phyloP scores from a whole-genome alignment of 2,329 filamentous ascomycete genomes.

The Coniochaeta prunicola region DNA sequence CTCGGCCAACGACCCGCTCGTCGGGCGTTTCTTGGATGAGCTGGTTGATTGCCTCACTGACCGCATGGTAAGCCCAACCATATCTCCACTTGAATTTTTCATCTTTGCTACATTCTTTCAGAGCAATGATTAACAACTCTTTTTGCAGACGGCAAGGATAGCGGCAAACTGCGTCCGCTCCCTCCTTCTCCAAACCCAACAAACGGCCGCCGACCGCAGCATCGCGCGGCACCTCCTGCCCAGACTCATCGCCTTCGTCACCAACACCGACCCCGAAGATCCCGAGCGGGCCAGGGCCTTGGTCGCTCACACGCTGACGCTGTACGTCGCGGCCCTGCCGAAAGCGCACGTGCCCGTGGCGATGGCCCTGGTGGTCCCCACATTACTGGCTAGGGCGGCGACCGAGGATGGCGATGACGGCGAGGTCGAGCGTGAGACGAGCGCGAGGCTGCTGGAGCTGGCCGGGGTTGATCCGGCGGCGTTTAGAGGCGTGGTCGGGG shows the following conservation, averaged over 20 bases:
- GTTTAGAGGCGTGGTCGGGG: conserved; percentile 68
- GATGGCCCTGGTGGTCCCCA: conserved; percentile 70
- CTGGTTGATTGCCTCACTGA: conserved; percentile 77
- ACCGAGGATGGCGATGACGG: conserved; percentile 42
- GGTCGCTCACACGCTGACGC: conserved; percentile 66
- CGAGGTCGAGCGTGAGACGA: conserved; percentile 64
- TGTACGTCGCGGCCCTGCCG: conserved; percentile 52
- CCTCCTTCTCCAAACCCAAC: conserved; percentile 60
- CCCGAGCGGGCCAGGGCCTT: conserved; percentile 67
- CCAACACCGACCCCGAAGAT: conserved; percentile 64
- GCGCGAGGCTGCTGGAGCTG: conserved; percentile 69
- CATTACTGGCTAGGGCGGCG: conserved; percentile 65
- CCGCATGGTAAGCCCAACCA: conserved; percentile 50
- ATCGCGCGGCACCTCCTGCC: conserved; percentile 71
- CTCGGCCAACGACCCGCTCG: conserved; percentile 65
- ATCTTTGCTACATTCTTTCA: too few relatives aligned
- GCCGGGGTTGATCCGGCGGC: conserved; percentile 64
- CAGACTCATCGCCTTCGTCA: conserved; percentile 67
- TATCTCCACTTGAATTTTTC: neutral
- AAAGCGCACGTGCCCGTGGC: conserved; percentile 46
- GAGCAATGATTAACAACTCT: neutral
- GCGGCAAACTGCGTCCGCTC: conserved; percentile 86
- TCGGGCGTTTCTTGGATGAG: conserved; percentile 70
- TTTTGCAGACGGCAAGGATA: conserved; percentile 67
- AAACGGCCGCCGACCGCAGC: conserved; percentile 60